Conservation (phyloP, 495 filamentous ascomycete species). For the Talaromyces trachyspermus region DNA sequence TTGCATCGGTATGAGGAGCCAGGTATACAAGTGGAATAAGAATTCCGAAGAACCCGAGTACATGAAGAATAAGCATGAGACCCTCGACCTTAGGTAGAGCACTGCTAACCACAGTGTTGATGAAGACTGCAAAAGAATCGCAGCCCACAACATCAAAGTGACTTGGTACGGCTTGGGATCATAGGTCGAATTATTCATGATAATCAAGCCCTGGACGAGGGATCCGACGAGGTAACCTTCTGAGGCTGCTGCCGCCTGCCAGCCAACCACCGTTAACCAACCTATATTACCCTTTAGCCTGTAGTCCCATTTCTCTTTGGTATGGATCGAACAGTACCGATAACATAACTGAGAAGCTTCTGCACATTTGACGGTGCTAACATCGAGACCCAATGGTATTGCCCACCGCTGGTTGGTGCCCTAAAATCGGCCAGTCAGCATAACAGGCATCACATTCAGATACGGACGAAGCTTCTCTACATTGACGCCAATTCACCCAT, state of each 20-base stretch:
- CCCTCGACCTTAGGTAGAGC: conserved; percentile 39
- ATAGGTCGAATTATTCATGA: conserved; percentile 34
- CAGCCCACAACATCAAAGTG: conserved; percentile 37
- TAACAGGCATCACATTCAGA: conserved; percentile 7
- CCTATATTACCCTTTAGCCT: no score
- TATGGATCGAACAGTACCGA: no score
- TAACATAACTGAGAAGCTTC: conserved; percentile 37
- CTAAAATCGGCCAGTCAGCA: conserved; percentile 10
- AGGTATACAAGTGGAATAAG: conserved; percentile 41
- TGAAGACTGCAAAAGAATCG: conserved; percentile 26
- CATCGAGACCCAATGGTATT: conserved; percentile 46
- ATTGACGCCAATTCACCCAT: conserved; percentile 44
- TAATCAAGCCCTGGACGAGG: conserved; percentile 40
- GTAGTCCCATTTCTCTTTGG: no score
- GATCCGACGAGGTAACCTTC: conserved; percentile 35
- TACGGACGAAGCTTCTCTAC: conserved; percentile 13
- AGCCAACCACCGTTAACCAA: conserved; percentile 42
- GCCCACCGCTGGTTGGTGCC: conserved; percentile 37
- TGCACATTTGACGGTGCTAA: conserved; percentile 35
- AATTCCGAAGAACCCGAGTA: conserved; percentile 45
- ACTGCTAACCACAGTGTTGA: conserved; percentile 34
- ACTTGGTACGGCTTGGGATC: conserved; percentile 31
- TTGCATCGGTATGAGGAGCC: conserved; percentile 30
- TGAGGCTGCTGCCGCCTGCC: conserved; percentile 33
- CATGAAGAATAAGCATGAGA: conserved; percentile 39